A percentile compares a stretch with the other conserved stretches of the same genome.
These are phyloP conservation scores for Cercospora berteroae DNA, from an alignment of 2,329 filamentous ascomycete genomes.

Conservation along the genomic window DNA sequence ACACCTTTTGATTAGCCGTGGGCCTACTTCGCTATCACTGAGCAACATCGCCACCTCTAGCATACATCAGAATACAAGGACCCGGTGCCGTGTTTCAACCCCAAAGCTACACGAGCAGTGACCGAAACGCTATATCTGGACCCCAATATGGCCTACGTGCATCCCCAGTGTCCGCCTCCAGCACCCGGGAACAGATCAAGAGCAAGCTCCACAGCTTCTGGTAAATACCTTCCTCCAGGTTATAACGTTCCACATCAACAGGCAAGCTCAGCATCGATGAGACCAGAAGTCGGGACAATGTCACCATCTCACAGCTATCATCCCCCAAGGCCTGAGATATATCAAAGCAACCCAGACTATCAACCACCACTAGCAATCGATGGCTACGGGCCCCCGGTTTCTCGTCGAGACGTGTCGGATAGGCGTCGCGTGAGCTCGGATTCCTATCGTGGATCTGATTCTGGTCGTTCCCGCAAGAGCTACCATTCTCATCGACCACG, in stretches of 20 bases:
- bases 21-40: background rate
- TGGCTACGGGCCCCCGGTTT: slow-evolving; percentile 2
- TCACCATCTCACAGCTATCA: slow-evolving; percentile 2
- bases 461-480: slow-evolving; percentile 4
- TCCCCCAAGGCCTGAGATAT: slow-evolving; percentile 8
- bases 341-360: slow-evolving; percentile 8
- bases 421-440: slow-evolving; percentile 13
- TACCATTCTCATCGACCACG: background rate
- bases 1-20: background rate
- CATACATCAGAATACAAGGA: background rate
- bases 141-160: slow-evolving; percentile 1
- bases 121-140: slow-evolving; percentile 4
- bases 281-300: slow-evolving; percentile 1
- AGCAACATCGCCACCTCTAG: background rate
- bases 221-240: slow-evolving; percentile 12
- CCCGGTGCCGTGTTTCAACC: background rate
- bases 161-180: slow-evolving; percentile 6
- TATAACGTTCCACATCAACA: slow-evolving; percentile 2
- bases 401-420: background rate
- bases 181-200: slow-evolving; percentile 1
- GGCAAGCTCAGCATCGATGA: background rate
- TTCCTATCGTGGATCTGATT: slow-evolving; percentile 6
- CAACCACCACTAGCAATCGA: slow-evolving; percentile 12
- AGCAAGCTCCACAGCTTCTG: slow-evolving; percentile 14
- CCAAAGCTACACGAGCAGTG: background rate